Conservation (phyloP, 495 filamentous ascomycete species). For the Sordaria brevicollis region DNA sequence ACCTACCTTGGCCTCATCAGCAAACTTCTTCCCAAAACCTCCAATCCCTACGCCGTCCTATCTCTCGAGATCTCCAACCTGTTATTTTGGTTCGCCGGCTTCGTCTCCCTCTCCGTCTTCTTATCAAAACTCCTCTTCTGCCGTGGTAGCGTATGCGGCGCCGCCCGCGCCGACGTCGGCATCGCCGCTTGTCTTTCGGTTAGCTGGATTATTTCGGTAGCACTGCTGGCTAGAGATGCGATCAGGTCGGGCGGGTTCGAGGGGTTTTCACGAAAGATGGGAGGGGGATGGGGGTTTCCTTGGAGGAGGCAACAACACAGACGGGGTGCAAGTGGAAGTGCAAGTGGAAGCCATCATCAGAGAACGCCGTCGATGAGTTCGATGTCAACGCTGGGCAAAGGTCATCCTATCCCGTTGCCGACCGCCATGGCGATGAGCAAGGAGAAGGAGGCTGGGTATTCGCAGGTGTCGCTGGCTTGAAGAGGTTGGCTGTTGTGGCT, state of each 20-base stretch:
- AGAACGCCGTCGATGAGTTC: not conserved
- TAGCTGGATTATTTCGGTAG: constrained; percentile 32
- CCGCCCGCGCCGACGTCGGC: constrained; percentile 36
- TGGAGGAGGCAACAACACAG: too few relatives aligned
- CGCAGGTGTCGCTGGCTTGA: not conserved
- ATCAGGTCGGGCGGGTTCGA: constrained; percentile 23
- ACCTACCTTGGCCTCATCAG: constrained; percentile 56
- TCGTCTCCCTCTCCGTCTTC: constrained; percentile 59
- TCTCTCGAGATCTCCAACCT: constrained; percentile 55
- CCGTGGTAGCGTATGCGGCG: constrained; percentile 37
- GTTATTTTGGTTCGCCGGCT: constrained; percentile 76
- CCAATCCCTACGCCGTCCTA: constrained; percentile 49
- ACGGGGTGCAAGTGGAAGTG: not conserved
- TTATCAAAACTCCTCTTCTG: constrained; percentile 46
- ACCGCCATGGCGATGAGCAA: not conserved
- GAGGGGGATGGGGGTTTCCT: not conserved
- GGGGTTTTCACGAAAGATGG: not conserved
- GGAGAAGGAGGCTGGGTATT: not conserved
- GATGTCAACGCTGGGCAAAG: not conserved
- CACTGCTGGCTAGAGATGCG: constrained; percentile 24
- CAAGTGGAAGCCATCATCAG: not conserved
- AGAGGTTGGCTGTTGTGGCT: not conserved
- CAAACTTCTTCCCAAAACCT: constrained; percentile 36
- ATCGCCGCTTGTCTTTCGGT: constrained; percentile 34
- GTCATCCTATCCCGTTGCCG: not conserved